These are phyloP conservation scores for Candida glucosophila DNA, from an alignment of 1,139 yeast genomes.

Conservation along the genomic window DNA sequence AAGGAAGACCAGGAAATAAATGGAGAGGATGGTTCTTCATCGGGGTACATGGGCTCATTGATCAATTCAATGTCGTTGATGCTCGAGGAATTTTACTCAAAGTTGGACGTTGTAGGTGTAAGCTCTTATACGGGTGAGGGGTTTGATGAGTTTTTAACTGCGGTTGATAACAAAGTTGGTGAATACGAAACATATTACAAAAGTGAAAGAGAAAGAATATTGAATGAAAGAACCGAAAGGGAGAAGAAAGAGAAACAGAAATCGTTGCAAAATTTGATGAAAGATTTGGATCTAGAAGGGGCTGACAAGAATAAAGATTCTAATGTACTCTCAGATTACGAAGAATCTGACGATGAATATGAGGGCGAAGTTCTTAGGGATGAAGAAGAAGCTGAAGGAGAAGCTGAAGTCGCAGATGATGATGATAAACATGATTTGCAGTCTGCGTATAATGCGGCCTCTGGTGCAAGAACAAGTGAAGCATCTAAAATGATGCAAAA, in stretches of 20 bases:
- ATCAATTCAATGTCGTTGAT: constrained; percentile 92
- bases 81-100: constrained; percentile 94
- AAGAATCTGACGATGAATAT: constrained; percentile 46
- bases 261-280: constrained; percentile 65
- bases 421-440: constrained; percentile 70
- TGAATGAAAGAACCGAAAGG: constrained; percentile 68
- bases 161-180: constrained; percentile 79
- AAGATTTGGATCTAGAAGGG: constrained; percentile 66
- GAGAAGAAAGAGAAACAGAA: constrained; percentile 67
- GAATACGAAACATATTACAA: constrained; percentile 81
- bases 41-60: constrained; percentile 91
- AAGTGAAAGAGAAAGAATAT: constrained; percentile 76
- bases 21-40: constrained; percentile 63
- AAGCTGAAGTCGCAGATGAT: constrained; percentile 38
- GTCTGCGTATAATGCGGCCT: constrained; percentile 58
- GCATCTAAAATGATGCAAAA: constrained; percentile 62
- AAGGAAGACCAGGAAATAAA: constrained; percentile 52
- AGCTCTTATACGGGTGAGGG: constrained; percentile 92
- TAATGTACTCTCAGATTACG: constrained; percentile 65
- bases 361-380: constrained; percentile 59
- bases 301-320: constrained; percentile 29
- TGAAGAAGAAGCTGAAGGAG: constrained; percentile 59
- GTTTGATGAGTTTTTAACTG: constrained; percentile 76
- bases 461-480: constrained; percentile 50
- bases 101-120: constrained; percentile 84